A percentile compares a stretch with the other conserved stretches of the same genome.
phyloP scores from a whole-genome alignment of 2,329 filamentous ascomycete genomes.

The Clonostachys rhizophaga region DNA sequence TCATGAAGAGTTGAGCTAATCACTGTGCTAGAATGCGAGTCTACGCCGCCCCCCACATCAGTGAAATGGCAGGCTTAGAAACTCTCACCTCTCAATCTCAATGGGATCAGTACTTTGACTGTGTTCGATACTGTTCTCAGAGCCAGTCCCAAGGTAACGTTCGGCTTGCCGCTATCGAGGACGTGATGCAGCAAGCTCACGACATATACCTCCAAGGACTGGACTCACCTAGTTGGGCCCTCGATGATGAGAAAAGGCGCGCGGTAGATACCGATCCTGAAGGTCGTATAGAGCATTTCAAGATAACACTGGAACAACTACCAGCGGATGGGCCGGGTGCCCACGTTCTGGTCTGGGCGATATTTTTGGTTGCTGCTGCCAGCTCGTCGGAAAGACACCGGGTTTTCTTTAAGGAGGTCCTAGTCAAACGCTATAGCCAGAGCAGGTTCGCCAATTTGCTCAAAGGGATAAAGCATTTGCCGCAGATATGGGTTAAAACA shows the following conservation, averaged over 20 bases:
- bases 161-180: not conserved
- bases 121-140: not conserved
- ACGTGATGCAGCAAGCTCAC: not conserved
- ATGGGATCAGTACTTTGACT: not conserved
- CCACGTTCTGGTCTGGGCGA: slow-evolving; percentile 4
- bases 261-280: not conserved
- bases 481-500: too few species aligned
- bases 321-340: not conserved
- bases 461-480: too few species aligned
- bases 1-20: not conserved
- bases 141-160: not conserved
- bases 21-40: slow-evolving; percentile 25
- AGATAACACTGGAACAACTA: not conserved
- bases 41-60: slow-evolving; percentile 1
- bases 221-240: not conserved
- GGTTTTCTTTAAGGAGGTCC: too few species aligned
- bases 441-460: too few species aligned
- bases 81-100: too few species aligned
- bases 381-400: too few species aligned
- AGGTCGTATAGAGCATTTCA: not conserved
- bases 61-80: not conserved
- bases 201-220: slow-evolving; percentile 1
- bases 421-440: too few species aligned
- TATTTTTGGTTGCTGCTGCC: slow-evolving; percentile 2
- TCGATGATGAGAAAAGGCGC: too few species aligned